A percentile compares a stretch with the other conserved stretches of the same genome.
Conservation (phyloP, 2,329 filamentous ascomycete genomes). For the Colletotrichum karsti region DNA sequence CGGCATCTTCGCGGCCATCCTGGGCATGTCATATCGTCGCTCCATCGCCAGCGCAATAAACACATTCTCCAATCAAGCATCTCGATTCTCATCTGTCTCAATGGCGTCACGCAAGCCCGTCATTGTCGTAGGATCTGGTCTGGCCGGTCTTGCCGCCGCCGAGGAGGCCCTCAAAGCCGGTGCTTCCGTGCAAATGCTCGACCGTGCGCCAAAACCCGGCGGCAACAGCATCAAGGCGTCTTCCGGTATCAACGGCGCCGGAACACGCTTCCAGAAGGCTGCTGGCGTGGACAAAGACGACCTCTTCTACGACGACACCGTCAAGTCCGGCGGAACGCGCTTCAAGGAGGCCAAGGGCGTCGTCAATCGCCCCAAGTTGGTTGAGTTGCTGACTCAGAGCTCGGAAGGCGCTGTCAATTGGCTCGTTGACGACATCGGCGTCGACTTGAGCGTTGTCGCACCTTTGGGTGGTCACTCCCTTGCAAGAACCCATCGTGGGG, state of each 20-base stretch:
- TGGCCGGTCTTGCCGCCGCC: constrained; percentile 69
- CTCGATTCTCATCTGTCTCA: background rate
- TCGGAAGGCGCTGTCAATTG: constrained; percentile 63
- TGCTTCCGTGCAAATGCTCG: constrained; percentile 64
- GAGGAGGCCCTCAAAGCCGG: constrained; percentile 62
- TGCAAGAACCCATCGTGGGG: constrained; percentile 65
- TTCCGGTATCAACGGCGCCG: constrained; percentile 71
- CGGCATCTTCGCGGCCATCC: constrained; percentile 31
- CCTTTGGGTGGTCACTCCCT: constrained; percentile 67
- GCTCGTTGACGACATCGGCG: constrained; percentile 63
- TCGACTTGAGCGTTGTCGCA: constrained; percentile 67
- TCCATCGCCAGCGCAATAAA: constrained; percentile 3
- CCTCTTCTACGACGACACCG: constrained; percentile 63
- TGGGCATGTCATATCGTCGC: constrained; percentile 31
- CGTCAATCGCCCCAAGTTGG: constrained; percentile 51
- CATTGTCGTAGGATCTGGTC: constrained; percentile 71
- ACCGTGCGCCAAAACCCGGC: constrained; percentile 66
- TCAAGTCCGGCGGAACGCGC: constrained; percentile 61
- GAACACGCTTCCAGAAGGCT: constrained; percentile 62
- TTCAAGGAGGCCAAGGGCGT: constrained; percentile 38
- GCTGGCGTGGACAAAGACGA: constrained; percentile 43
- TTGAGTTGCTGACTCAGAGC: constrained; percentile 54
- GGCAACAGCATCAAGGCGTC: constrained; percentile 75
- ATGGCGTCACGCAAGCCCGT: constrained; percentile 44
- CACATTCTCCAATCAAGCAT: background rate